Evolutionary conservation across 805 yeast genomes (phyloP), one percentile per base, ranked within the genome.

Genomic region (Yarrowia hollandica): DNA sequence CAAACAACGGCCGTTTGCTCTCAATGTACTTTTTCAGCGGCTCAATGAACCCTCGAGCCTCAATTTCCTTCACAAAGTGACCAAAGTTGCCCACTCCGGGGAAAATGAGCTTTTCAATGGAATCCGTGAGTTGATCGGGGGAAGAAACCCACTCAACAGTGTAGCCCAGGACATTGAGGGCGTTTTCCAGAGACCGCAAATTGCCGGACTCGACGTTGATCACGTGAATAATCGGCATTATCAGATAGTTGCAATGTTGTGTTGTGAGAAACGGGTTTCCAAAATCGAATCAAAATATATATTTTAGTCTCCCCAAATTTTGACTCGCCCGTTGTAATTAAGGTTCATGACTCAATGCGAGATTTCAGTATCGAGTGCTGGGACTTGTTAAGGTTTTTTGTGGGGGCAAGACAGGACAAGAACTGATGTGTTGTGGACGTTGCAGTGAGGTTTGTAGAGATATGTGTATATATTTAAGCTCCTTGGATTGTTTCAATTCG

Each of bases 61-160:
- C 77, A 44, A 94, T 72, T 65, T 86, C 83, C 56, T 81, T 82
- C 62, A 91, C 90, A 70, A 92, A 91, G 70, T 94, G 98, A 42
- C 97, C 99, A 71, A 82, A 95, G 70, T 90, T 92, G 11, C 99
- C 99, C 15, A 94, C 99, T 23, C 99, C 99, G 7, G 99, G 99
- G 21, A 94, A 79, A 61, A 94, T 79, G 62, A 94, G 76, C 66
- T 77, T 77, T 5, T 61, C 66, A 10, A 65, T 38, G 60, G 80
- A 74, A 61, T 77, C 81, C 65, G 91, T 79, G 67, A 85, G 79
- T 39, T 75, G 73, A 4, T 87, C 65, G n/a, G 60, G 86, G 14
- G 14, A 15, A 18, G 58, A 52, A 7, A 52, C 58, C 44, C 42
- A 37, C 34, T 35, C 34, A 1, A 52, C 58, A 18, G 80, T 75